phyloP scores from a whole-genome alignment of 1,139 yeast genomes.

The Kurtzmaniella quercitrusa region DNA sequence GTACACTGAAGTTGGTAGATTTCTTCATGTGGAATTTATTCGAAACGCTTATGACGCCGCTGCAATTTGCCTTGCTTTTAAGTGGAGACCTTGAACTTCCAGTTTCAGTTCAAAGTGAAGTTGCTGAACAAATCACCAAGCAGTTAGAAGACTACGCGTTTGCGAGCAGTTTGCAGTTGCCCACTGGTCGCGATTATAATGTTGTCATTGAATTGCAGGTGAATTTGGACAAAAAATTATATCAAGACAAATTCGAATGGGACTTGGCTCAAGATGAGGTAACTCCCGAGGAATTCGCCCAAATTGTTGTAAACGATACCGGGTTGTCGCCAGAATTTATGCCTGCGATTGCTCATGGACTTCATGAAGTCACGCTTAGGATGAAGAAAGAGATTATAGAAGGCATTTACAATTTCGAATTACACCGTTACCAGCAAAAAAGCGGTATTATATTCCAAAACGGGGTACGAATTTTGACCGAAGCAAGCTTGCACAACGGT shows the following conservation, averaged over 20 bases:
- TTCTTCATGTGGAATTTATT: constrained; percentile 87
- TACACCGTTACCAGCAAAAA: constrained; percentile 42
- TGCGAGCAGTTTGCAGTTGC: constrained; percentile 58
- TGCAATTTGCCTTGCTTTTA: constrained; percentile 73
- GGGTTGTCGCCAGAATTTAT: constrained; percentile 83
- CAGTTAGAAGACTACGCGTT: constrained; percentile 70
- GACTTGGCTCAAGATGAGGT: constrained; percentile 62
- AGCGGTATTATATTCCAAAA: constrained; percentile 43
- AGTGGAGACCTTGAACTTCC: constrained; percentile 84
- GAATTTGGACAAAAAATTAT: constrained; percentile 75
- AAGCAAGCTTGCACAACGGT: constrained; percentile 42
- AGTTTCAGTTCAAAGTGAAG: constrained; percentile 54
- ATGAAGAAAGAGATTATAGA: constrained; percentile 84
- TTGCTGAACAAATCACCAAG: constrained; percentile 67
- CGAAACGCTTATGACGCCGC: constrained; percentile 77
- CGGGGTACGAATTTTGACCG: constrained; percentile 43
- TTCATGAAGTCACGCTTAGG: constrained; percentile 74
- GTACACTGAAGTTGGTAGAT: constrained; percentile 62
- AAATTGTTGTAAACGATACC: constrained; percentile 74
- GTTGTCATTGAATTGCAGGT: constrained; percentile 81
- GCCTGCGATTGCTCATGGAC: constrained; percentile 85
- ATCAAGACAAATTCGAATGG: constrained; percentile 96
- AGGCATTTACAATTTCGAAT: constrained; percentile 54
- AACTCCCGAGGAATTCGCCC: constrained; percentile 84
- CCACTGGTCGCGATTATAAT: constrained; percentile 63